Evolutionary conservation across 192 early-diverging fungal species (phyloP).

Genomic region (Glomus cerebriforme): DNA sequence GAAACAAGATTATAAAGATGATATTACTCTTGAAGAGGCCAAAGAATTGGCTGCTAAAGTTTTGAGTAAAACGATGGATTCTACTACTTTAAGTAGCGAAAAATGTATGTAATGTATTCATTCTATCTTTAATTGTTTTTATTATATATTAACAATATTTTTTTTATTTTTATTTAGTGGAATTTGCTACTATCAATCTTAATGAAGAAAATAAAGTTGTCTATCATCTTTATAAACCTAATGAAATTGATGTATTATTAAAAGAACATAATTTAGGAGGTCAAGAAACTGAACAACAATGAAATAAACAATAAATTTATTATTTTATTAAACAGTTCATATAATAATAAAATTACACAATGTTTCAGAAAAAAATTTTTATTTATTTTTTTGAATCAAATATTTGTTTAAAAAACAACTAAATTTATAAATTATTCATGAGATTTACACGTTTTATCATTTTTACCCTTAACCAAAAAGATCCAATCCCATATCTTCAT

Average conservation of each 20-base stretch:
- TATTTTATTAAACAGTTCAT: too few relatives aligned
- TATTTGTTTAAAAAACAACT: too few relatives aligned
- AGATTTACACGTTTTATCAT: too few relatives aligned
- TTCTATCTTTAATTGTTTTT: neutral
- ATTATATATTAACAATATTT: too few relatives aligned
- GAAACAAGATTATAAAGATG: conserved; percentile 97
- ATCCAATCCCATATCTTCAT: conserved; percentile 94
- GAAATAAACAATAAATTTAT: too few relatives aligned
- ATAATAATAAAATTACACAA: too few relatives aligned
- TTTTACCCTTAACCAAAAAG: conserved; percentile 70
- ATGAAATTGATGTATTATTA: conserved; percentile 81
- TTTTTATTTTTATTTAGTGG: conserved; percentile 58
- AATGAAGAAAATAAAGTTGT: conserved; percentile 58
- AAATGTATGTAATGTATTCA: conserved; percentile 67
- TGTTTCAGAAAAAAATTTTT: too few relatives aligned
- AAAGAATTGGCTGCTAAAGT: conserved; percentile 90
- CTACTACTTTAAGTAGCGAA: conserved; percentile 85
- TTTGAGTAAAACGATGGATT: conserved; percentile 96
- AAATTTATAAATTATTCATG: too few relatives aligned
- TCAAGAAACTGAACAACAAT: conserved; percentile 30
- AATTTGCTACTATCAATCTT: conserved; percentile 85
- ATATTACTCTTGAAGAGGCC: conserved; percentile 83
- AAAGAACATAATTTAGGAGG: conserved; percentile 67
- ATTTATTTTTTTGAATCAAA: too few relatives aligned
- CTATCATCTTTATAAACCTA: conserved; percentile 69